Percentiles rank a stretch among this genome's conserved stretches.
phyloP scores from a whole-genome alignment of 371 early-diverging fungal genomes.

The Mucor circinelloides region DNA sequence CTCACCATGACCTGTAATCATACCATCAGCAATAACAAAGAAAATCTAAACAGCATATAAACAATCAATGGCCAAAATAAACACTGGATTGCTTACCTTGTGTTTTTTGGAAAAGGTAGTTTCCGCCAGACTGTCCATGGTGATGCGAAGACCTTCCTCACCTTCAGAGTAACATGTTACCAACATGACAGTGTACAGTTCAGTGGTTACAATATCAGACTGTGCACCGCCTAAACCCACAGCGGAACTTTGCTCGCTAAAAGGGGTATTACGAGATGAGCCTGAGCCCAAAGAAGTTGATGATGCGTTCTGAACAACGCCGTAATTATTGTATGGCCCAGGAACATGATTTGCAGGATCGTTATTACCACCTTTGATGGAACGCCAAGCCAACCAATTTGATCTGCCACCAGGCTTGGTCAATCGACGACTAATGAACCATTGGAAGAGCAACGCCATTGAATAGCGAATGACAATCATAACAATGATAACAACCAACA shows the following conservation, averaged over 20 bases:
- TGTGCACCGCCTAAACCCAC: slow-evolving; percentile 29
- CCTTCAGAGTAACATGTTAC: slow-evolving; percentile 84
- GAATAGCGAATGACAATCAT: slow-evolving; percentile 56
- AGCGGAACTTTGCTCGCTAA: slow-evolving; percentile 28
- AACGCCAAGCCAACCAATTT: slow-evolving; percentile 55
- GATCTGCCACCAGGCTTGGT: slow-evolving; percentile 54
- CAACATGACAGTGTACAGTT: slow-evolving; percentile 58
- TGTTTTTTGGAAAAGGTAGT: slow-evolving; percentile 65
- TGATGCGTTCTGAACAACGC: slow-evolving; percentile 24
- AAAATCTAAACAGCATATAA: slow-evolving; percentile 17
- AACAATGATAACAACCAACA: slow-evolving; percentile 49
- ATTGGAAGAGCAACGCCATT: slow-evolving; percentile 65
- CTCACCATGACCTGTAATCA: slow-evolving; percentile 55
- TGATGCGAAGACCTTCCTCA: slow-evolving; percentile 74
- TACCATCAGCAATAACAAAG: slow-evolving; percentile 53
- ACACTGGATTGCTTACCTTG: slow-evolving; percentile 31
- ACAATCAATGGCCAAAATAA: not conserved
- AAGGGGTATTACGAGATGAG: slow-evolving; percentile 26
- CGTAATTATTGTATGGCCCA: slow-evolving; percentile 51
- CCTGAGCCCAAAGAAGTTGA: slow-evolving; percentile 28
- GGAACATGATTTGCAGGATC: slow-evolving; percentile 53
- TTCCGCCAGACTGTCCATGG: slow-evolving; percentile 81
- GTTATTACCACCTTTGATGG: slow-evolving; percentile 50
- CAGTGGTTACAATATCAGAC: slow-evolving; percentile 45
- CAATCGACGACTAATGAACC: slow-evolving; percentile 51